Evolutionary conservation across 108 stramenopile genomes (phyloP).

Genomic region (Pseudonitzschia delicatissima): DNA sequence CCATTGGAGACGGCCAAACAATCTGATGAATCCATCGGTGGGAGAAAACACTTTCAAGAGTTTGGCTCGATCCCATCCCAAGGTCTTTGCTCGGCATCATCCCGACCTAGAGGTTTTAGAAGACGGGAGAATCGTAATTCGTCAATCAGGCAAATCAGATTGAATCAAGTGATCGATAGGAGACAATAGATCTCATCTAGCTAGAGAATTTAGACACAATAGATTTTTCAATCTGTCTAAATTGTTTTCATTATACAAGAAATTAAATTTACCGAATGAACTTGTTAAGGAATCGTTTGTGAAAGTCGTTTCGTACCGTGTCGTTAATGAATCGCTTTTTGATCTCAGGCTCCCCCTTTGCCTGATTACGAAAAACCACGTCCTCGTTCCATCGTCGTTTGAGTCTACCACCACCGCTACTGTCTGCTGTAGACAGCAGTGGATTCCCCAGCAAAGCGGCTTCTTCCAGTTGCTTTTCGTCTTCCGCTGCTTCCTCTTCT

Average conservation of each 20-base stretch:
- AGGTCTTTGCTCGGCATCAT: slow-evolving; percentile 53
- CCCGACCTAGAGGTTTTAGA: slow-evolving; percentile 43
- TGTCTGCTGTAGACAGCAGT: slow-evolving; percentile 48
- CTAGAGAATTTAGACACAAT: background rate
- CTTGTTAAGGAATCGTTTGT: slow-evolving; percentile 93
- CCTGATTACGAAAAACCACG: slow-evolving; percentile 97
- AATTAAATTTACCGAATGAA: slow-evolving; percentile 80
- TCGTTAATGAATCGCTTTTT: slow-evolving; percentile 97
- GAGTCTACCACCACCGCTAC: slow-evolving; percentile 41
- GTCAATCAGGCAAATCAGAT: too few species aligned
- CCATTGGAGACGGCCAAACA: slow-evolving; percentile 40
- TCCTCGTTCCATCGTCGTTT: slow-evolving; percentile 96
- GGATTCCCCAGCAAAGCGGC: slow-evolving; percentile 89
- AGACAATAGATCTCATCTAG: background rate
- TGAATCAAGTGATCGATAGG: too few species aligned
- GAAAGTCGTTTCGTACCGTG: slow-evolving; percentile 96
- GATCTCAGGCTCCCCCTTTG: slow-evolving; percentile 81
- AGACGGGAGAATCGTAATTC: slow-evolving; percentile 39
- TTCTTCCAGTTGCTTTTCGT: slow-evolving; percentile 76
- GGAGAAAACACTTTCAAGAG: slow-evolving; percentile 78
- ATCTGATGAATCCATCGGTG: slow-evolving; percentile 40
- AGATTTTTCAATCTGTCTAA: background rate
- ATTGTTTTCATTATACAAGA: background rate
- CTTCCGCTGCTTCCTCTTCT: slow-evolving; percentile 69
- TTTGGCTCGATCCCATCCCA: slow-evolving; percentile 62